A percentile compares a stretch with the other conserved stretches of the same genome.
Evolutionary conservation across 129 eudicot genomes (phyloP).

Genomic region (Artemisia tridentata): DNA sequence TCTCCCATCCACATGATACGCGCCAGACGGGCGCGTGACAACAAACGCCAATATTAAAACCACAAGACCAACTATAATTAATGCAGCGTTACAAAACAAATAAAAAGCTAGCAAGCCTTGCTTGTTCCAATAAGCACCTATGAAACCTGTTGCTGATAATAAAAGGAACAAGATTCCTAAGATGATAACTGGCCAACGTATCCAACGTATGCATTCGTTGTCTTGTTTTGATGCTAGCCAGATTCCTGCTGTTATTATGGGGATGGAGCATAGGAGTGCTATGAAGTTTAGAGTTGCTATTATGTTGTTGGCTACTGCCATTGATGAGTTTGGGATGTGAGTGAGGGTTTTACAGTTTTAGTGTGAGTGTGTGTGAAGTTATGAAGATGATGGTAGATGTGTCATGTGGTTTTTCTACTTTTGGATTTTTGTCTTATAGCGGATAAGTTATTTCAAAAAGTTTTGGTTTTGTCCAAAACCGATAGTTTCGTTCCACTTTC

Average conservation of each 20-base stretch:
- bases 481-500: too few relatives aligned
- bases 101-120: constrained; percentile 78
- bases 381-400: constrained; percentile 8
- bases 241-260: constrained; percentile 78
- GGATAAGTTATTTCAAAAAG: too few relatives aligned
- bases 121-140: constrained; percentile 84
- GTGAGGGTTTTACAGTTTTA: too few relatives aligned
- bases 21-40: constrained; percentile 59
- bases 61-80: constrained; percentile 51
- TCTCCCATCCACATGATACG: constrained; percentile 40
- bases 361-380: constrained; percentile 1
- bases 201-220: constrained; percentile 87
- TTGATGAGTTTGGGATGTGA: constrained; percentile 9
- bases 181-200: constrained; percentile 84
- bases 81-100: constrained; percentile 71
- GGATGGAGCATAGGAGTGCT: constrained; percentile 80
- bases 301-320: constrained; percentile 90
- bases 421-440: too few relatives aligned
- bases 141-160: constrained; percentile 71
- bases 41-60: constrained; percentile 73
- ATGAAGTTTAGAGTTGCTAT: constrained; percentile 80
- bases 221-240: constrained; percentile 91
- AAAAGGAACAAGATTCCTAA: constrained; percentile 65
- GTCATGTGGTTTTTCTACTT: background rate
- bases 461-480: too few relatives aligned